phyloP scores from a whole-genome alignment of 2,329 filamentous ascomycete species.

The Penicillium frequentans region DNA sequence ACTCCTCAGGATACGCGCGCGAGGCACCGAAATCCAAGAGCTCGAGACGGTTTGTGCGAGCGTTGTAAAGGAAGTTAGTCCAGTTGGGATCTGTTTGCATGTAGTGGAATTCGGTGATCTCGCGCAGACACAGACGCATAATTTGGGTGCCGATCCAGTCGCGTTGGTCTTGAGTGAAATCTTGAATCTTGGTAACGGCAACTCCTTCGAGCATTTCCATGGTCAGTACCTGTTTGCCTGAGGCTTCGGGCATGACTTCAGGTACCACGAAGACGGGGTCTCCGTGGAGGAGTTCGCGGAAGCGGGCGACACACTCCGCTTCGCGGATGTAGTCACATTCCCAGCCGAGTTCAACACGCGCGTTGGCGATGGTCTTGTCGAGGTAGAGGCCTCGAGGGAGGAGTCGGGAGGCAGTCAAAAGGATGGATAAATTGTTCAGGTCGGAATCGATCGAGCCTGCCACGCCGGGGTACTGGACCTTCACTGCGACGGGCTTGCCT shows the following conservation, averaged over 20 bases:
- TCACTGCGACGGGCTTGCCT: conserved; percentile 80
- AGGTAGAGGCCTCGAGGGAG: conserved; percentile 90
- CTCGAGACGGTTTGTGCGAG: conserved; percentile 69
- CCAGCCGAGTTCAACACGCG: conserved; percentile 87
- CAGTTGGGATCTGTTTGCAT: conserved; percentile 99
- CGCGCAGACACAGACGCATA: conserved; percentile 83
- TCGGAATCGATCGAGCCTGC: conserved; percentile 96
- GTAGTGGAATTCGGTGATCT: conserved; percentile 91
- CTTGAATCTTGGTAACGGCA: conserved; percentile 76
- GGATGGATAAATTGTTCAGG: conserved; percentile 85
- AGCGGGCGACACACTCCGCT: conserved; percentile 75
- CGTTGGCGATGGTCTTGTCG: conserved; percentile 96
- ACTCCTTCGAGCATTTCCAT: conserved; percentile 88
- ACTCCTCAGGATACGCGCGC: conserved; percentile 76
- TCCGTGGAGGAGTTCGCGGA: conserved; percentile 72
- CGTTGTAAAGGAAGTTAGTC: conserved; percentile 97
- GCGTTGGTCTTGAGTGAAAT: conserved; percentile 76
- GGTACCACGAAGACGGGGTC: conserved; percentile 81
- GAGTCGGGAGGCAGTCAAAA: conserved; percentile 85
- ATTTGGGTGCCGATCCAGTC: conserved; percentile 98
- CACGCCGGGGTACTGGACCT: conserved; percentile 96
- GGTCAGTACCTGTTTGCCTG: conserved; percentile 82
- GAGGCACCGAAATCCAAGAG: conserved; percentile 95
- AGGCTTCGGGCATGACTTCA: conserved; percentile 73
- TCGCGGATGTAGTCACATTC: conserved; percentile 95